These are phyloP conservation scores for Ophiocordyceps camponoti-leonardi DNA, from an alignment of 2,329 filamentous ascomycete genomes.

Conservation along the genomic window DNA sequence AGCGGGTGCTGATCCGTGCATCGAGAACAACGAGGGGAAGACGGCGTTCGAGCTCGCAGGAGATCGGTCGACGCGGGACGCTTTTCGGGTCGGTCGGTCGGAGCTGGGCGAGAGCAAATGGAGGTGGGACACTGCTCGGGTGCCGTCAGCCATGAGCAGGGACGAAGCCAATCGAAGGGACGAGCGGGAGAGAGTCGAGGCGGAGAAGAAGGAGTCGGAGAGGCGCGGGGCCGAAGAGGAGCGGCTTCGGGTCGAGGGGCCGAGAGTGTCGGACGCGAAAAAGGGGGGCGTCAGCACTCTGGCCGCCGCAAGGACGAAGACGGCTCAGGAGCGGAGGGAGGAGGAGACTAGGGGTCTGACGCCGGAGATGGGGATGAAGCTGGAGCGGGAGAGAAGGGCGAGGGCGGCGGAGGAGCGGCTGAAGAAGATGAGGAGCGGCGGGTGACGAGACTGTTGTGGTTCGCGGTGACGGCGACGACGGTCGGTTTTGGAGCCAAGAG, in stretches of 20 bases:
- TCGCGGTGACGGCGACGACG: background rate
- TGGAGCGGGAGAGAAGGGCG: slow-evolving; percentile 80
- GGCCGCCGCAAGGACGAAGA: slow-evolving; percentile 44
- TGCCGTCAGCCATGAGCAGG: slow-evolving; percentile 55
- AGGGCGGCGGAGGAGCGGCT: slow-evolving; percentile 83
- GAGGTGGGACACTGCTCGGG: slow-evolving; percentile 60
- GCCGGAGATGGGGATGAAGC: slow-evolving; percentile 64
- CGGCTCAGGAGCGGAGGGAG: slow-evolving; percentile 63
- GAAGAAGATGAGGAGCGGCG: slow-evolving; percentile 32
- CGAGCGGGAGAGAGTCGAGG: slow-evolving; percentile 52
- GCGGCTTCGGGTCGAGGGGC: slow-evolving; percentile 49
- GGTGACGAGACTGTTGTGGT: slow-evolving; percentile 3
- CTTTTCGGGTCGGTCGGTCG: slow-evolving; percentile 73
- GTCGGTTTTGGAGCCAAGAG: background rate
- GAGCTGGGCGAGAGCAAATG: slow-evolving; percentile 63
- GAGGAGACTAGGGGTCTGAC: slow-evolving; percentile 75
- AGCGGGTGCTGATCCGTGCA: slow-evolving; percentile 54
- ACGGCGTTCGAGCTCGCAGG: slow-evolving; percentile 76
- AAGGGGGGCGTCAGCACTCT: slow-evolving; percentile 33
- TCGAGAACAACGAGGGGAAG: slow-evolving; percentile 58
- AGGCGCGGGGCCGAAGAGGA: slow-evolving; percentile 60
- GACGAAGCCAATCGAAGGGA: slow-evolving; percentile 54
- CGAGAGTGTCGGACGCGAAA: slow-evolving; percentile 31
- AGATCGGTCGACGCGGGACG: slow-evolving; percentile 71
- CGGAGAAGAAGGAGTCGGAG: slow-evolving; percentile 49